These are phyloP conservation scores for Microdochium trichocladiopsis DNA, from an alignment of 2,329 filamentous ascomycete species.

Conservation along the genomic window DNA sequence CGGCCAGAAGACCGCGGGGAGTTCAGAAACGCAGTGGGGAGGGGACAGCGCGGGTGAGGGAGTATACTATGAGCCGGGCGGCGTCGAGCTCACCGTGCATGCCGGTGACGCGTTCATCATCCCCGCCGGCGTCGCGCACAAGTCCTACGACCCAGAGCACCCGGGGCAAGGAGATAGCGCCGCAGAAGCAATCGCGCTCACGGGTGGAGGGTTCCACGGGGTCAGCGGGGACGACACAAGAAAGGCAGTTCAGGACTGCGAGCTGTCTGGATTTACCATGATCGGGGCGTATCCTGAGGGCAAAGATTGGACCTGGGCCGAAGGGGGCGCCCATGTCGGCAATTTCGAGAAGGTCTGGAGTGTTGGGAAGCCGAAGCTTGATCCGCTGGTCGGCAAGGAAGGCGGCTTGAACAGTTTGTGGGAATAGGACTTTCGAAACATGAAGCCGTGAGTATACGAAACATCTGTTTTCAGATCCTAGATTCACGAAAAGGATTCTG, in stretches of 20 bases:
- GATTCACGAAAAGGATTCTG: no score
- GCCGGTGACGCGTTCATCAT: slow-evolving; percentile 52
- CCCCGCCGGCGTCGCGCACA: slow-evolving; percentile 47
- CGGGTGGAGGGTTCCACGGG: slow-evolving; percentile 32
- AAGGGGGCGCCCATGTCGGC: slow-evolving; percentile 33
- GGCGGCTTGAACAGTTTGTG: background rate
- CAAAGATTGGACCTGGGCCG: slow-evolving; percentile 41
- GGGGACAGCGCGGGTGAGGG: slow-evolving; percentile 13
- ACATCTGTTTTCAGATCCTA: no score
- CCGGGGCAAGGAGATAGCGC: slow-evolving; percentile 18
- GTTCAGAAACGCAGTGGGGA: no score
- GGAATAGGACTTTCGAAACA: background rate
- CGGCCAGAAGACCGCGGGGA: no score
- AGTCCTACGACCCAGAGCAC: slow-evolving; percentile 36
- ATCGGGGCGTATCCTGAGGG: slow-evolving; percentile 48
- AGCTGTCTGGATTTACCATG: slow-evolving; percentile 42
- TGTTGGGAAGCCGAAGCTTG: slow-evolving; percentile 32
- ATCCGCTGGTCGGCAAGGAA: slow-evolving; percentile 23
- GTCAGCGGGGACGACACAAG: slow-evolving; percentile 15
- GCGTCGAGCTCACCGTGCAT: slow-evolving; percentile 36
- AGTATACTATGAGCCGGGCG: slow-evolving; percentile 33
- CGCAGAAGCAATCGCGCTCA: slow-evolving; percentile 14
- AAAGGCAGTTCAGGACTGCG: slow-evolving; percentile 24
- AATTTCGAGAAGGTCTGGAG: slow-evolving; percentile 35
- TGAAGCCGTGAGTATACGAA: no score